phyloP scores from a whole-genome alignment of 1,284 basidiomycete genomes.

The Stygiomarasmius scandens region DNA sequence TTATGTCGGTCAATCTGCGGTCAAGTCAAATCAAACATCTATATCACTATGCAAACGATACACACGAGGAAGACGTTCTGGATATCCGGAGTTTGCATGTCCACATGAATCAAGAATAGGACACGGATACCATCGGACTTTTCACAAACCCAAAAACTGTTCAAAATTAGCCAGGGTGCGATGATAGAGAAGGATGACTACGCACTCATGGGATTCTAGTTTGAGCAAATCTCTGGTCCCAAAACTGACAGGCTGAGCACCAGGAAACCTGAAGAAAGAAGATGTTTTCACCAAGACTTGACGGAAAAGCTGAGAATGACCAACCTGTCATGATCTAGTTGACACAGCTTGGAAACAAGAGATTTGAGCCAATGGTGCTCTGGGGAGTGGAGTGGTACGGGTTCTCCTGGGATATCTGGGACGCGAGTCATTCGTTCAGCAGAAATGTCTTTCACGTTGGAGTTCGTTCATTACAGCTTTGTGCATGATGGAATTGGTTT shows the following conservation, averaged over 20 bases:
- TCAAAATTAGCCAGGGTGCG: constrained; percentile 8
- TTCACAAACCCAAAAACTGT: constrained; percentile 98
- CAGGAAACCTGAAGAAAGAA: constrained; percentile 72
- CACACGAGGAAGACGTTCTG: constrained; percentile 86
- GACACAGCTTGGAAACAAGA: constrained; percentile 68
- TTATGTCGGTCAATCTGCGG: constrained; percentile 94
- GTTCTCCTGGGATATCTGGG: constrained; percentile 67
- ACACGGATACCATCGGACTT: constrained; percentile 99
- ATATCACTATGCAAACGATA: background rate
- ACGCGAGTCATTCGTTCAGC: constrained; percentile 28
- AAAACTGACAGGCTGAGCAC: constrained; percentile 93
- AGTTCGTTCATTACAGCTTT: background rate
- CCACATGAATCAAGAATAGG: constrained; percentile 82
- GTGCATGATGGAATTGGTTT: background rate
- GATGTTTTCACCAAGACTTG: constrained; percentile 8
- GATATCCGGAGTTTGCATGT: constrained; percentile 50
- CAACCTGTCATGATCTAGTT: constrained; percentile 61
- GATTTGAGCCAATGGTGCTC: constrained; percentile 65
- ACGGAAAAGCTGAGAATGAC: constrained; percentile 10
- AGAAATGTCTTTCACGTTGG: background rate
- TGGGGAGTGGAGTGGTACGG: constrained; percentile 56
- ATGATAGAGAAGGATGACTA: constrained; percentile 23
- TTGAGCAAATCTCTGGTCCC: constrained; percentile 66
- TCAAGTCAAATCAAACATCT: background rate
- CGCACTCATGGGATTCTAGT: constrained; percentile 84